phyloP scores from a whole-genome alignment of 441 rosid species.

The Pelargonium citronellum region DNA sequence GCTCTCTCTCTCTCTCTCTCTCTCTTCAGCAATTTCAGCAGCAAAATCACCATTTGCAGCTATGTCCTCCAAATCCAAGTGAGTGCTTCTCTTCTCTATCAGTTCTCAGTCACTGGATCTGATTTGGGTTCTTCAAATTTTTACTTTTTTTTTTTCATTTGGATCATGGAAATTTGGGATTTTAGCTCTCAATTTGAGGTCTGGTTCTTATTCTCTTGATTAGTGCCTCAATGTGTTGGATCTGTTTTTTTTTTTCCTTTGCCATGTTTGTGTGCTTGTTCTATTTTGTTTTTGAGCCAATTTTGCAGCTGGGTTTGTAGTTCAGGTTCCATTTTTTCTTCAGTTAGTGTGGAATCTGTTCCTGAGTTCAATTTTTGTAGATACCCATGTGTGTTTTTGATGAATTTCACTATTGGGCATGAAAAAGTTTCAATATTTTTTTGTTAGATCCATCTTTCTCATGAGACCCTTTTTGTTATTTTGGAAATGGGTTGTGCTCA shows the following conservation, averaged over 20 bases:
- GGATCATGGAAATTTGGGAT: slow-evolving; percentile 21
- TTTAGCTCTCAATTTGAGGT: slow-evolving; percentile 13
- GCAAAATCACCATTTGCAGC: slow-evolving; percentile 14
- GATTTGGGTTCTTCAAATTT: slow-evolving; percentile 19
- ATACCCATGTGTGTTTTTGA: too few species aligned
- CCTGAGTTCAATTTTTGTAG: too few species aligned
- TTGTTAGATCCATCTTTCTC: slow-evolving; percentile 23
- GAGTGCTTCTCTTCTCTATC: slow-evolving; percentile 17
- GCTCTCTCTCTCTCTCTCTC: slow-evolving; percentile 17
- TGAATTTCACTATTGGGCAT: too few species aligned
- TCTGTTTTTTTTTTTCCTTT: slow-evolving; percentile 7
- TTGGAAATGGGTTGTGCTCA: slow-evolving; percentile 8
- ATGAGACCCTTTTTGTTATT: not conserved
- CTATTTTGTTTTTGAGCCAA: not conserved
- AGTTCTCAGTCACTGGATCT: slow-evolving; percentile 31
- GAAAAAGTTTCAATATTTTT: too few species aligned
- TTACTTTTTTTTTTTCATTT: slow-evolving; percentile 7
- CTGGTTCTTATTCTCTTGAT: slow-evolving; percentile 9
- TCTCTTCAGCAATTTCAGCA: slow-evolving; percentile 11
- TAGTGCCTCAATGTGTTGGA: slow-evolving; percentile 17
- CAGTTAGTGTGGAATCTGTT: too few species aligned
- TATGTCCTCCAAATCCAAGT: slow-evolving; percentile 79
- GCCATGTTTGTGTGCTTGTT: not conserved
- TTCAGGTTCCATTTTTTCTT: not conserved
- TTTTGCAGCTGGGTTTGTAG: not conserved